These are phyloP conservation scores for Zygotorulaspora sp. DNA, from an alignment of 805 yeast genomes.

Conservation along the genomic window DNA sequence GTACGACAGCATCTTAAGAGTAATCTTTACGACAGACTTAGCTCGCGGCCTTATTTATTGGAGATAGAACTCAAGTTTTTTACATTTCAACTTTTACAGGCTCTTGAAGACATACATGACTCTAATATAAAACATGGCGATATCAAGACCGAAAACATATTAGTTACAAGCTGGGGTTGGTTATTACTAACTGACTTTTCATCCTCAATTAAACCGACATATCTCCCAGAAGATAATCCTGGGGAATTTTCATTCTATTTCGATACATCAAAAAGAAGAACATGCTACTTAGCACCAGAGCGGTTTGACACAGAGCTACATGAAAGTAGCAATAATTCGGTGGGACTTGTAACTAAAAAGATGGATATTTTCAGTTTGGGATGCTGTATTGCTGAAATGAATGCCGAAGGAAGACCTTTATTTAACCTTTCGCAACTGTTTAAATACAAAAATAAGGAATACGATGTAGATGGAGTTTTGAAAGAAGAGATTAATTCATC, in stretches of 20 bases:
- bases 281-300: constrained; percentile 93
- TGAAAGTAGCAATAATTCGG: constrained; percentile 18
- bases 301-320: constrained; percentile 47
- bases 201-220: constrained; percentile 67
- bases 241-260: constrained; percentile 87
- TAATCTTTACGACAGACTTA: constrained; percentile 80
- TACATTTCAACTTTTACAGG: constrained; percentile 69
- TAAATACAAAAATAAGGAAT: constrained; percentile 69
- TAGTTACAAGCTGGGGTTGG: constrained; percentile 90
- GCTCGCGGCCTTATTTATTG: constrained; percentile 83
- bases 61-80: constrained; percentile 79
- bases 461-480: constrained; percentile 42
- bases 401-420: constrained; percentile 78
- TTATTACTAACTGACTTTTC: constrained; percentile 77
- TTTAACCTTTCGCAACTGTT: constrained; percentile 85
- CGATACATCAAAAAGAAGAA: constrained; percentile 81
- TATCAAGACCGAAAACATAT: constrained; percentile 81
- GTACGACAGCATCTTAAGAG: constrained; percentile 76
- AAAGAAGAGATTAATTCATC: constrained; percentile 44
- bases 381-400: constrained; percentile 87
- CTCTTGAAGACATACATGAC: constrained; percentile 59
- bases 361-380: constrained; percentile 85
- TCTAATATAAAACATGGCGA: constrained; percentile 77
- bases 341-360: constrained; percentile 43
- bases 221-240: constrained; percentile 88